phyloP scores from a whole-genome alignment of 176 grass and related monocot species.

The Canna indica region DNA sequence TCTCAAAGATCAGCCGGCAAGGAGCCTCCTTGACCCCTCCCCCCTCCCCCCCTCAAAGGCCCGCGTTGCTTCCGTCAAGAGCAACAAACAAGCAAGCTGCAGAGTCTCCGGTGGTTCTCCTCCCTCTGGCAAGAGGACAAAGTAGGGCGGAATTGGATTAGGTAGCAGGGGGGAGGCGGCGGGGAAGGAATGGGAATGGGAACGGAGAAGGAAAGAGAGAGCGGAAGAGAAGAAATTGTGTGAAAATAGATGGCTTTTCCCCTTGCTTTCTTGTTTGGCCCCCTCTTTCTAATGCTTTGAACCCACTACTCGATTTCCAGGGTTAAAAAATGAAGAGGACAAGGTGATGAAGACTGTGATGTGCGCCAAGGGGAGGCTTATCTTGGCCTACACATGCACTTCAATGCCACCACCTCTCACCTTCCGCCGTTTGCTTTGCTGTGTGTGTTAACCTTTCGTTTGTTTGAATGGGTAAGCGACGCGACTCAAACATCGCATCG shows the following conservation, averaged over 20 bases:
- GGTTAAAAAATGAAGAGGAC: background rate
- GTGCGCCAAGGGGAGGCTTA: background rate
- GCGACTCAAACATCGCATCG: too few relatives aligned
- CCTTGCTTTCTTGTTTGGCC: background rate
- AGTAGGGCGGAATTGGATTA: background rate
- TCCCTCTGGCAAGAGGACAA: background rate
- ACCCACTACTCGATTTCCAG: background rate
- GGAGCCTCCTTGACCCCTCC: background rate
- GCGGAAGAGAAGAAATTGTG: background rate
- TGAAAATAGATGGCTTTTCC: background rate
- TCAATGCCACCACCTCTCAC: conserved; percentile 1
- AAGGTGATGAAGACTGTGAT: conserved; percentile 1
- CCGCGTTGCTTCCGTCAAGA: too few relatives aligned
- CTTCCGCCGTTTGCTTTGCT: background rate
- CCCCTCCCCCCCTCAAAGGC: background rate
- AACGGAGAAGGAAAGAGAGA: background rate
- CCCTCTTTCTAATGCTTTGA: background rate
- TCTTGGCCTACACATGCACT: background rate
- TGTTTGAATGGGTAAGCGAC: too few relatives aligned
- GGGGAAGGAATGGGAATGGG: background rate
- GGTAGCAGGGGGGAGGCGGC: background rate
- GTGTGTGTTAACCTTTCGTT: too few relatives aligned
- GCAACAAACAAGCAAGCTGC: too few relatives aligned
- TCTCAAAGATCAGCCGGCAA: conserved; percentile 5
- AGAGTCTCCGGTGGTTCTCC: too few relatives aligned